Evolutionary conservation across 2,329 filamentous ascomycete genomes (phyloP), one percentile per base, ranked within the genome.

Genomic region (Phyllosticta citribraziliensis): DNA sequence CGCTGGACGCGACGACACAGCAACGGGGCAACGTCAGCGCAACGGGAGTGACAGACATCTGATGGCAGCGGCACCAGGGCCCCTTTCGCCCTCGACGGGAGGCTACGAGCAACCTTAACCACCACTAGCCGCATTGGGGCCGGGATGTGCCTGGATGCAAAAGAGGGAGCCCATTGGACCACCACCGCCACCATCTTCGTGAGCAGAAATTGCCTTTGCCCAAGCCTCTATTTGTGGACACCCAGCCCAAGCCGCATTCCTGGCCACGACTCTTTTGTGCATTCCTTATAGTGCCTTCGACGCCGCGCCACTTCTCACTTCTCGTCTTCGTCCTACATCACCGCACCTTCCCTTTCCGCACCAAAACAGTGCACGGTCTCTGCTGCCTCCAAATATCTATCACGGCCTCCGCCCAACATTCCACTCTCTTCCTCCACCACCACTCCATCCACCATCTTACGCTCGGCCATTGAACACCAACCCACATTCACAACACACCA

Each of bases 71-170:
- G n/a, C n/a, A n/a, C n/a, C n/a, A n/a, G n/a, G n/a, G n/a, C 58
- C 58, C 53, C 58, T 30, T 30, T 30, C 1, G 27, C 27, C 6
- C 27, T 5, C 58, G 22, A n/a, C 58, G 58, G 35, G 58, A 60
- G 58, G 58, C 58, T 56, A 56, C 50, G 51, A 30, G 58, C 58
- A 56, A 60, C 58, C 58, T 60, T 60, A 60, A 56, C 22, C 33
- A 19, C 50, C 52, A 24, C 25, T 30, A 58, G 25, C 25, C 25
- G 50, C 51, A 50, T 50, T 55, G 52, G 24, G 58, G 35, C 57
- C 24, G 52, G 58, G 52, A 40, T n/a, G 50, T 40, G 40, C 33
- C 52, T 50, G 58, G 52, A 52, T 60, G 58, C 33, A 25, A 53
- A 60, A 55, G 33, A 52, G 40, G 52, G 52, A 35, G 58, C 33